Percentiles rank a stretch among this genome's conserved stretches.
phyloP scores from a whole-genome alignment of 2,329 filamentous ascomycete genomes.

The Tolypocladium album region DNA sequence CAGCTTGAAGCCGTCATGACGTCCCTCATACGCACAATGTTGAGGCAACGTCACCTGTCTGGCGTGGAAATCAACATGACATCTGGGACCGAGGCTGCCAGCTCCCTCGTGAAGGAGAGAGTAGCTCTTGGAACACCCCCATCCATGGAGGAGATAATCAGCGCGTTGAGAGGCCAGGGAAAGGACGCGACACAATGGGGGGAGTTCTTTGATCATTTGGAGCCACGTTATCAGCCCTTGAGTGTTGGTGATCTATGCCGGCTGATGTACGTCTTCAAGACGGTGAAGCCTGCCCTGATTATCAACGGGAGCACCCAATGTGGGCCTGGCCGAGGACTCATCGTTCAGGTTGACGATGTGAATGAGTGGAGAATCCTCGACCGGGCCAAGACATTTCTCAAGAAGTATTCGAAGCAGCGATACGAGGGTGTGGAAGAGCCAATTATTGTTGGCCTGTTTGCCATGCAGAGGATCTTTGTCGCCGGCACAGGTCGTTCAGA shows the following conservation, averaged over 20 bases:
- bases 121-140: background rate
- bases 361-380: background rate
- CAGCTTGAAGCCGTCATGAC: background rate
- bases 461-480: background rate
- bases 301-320: background rate
- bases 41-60: background rate
- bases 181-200: background rate
- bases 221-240: background rate
- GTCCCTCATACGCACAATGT: background rate
- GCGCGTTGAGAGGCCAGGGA: background rate
- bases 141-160: background rate
- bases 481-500: background rate
- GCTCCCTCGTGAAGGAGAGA: background rate
- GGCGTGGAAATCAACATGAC: background rate
- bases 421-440: background rate
- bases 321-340: background rate
- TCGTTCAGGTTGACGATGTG: background rate
- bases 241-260: background rate
- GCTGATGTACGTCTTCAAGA: background rate
- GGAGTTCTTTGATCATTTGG: background rate
- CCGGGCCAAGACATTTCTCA: background rate
- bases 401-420: background rate
- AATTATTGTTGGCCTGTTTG: background rate
- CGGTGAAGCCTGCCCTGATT: background rate
- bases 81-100: background rate